phyloP scores from a whole-genome alignment of 2,329 filamentous ascomycete genomes.

The Sphaerulina populicola region DNA sequence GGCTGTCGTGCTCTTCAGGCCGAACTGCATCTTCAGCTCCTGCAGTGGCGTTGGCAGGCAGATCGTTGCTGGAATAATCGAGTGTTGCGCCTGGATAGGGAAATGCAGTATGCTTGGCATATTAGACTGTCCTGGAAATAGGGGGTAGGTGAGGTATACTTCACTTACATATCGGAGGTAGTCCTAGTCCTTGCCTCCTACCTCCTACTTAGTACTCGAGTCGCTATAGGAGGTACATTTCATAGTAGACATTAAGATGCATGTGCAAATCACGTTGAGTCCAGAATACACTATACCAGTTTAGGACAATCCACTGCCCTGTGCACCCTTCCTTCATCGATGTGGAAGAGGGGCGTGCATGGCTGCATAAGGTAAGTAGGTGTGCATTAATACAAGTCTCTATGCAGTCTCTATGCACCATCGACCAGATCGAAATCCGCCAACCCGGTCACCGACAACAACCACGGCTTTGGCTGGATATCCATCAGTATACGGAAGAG shows the following conservation, averaged over 20 bases:
- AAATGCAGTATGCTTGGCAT: neutral
- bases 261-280: neutral
- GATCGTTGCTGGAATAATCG: neutral
- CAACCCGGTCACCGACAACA: neutral
- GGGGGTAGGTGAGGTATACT: too few relatives aligned
- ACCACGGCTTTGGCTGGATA: too few relatives aligned
- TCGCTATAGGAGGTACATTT: neutral
- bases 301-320: slow-evolving; percentile 1
- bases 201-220: neutral
- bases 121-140: neutral
- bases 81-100: neutral
- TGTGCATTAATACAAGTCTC: neutral
- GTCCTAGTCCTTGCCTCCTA: neutral
- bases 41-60: neutral
- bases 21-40: neutral
- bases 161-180: too few relatives aligned
- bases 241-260: neutral
- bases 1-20: neutral
- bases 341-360: neutral
- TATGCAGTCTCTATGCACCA: neutral
- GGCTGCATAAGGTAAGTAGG: too few relatives aligned
- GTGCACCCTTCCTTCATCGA: neutral
- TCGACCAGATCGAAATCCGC: neutral
- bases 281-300: neutral
- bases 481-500: too few relatives aligned